These are phyloP conservation scores for Cladochytrium replicatum DNA, from an alignment of 192 early-diverging fungal genomes.

Conservation along the genomic window DNA sequence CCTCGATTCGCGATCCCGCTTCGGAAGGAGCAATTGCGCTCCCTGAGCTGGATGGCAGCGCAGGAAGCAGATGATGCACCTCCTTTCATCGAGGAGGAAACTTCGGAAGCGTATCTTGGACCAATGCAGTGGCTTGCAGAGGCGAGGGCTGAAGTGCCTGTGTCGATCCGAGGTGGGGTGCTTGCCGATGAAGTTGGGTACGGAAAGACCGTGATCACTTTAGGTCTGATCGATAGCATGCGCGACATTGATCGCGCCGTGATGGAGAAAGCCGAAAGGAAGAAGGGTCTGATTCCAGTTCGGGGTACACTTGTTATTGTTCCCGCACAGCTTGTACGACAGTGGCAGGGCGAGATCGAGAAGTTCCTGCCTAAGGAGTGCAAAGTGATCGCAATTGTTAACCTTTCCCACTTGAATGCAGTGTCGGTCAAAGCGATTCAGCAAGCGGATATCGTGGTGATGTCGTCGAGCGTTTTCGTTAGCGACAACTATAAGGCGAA, in stretches of 20 bases:
- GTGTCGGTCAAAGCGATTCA: constrained; percentile 22
- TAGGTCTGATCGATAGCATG: constrained; percentile 28
- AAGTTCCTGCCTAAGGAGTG: constrained; percentile 26
- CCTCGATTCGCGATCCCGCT: constrained; percentile 28
- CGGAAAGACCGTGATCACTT: constrained; percentile 37
- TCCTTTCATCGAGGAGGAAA: constrained; percentile 33
- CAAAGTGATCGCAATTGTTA: constrained; percentile 16
- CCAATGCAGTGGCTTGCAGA: constrained; percentile 27
- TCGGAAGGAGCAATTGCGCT: constrained; percentile 34
- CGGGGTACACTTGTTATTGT: constrained; percentile 34
- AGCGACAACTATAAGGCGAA: constrained; percentile 24
- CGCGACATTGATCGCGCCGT: not conserved
- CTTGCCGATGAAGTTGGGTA: constrained; percentile 40
- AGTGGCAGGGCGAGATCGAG: constrained; percentile 36
- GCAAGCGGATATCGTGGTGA: constrained; percentile 31
- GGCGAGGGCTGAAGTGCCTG: constrained; percentile 22
- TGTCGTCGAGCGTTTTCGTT: constrained; percentile 18
- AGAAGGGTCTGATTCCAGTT: constrained; percentile 17
- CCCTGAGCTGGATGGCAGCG: constrained; percentile 31
- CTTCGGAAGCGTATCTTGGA: constrained; percentile 25
- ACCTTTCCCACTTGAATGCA: constrained; percentile 24
- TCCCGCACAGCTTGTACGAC: constrained; percentile 28
- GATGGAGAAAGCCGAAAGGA: not conserved
- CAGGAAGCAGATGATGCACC: constrained; percentile 19
- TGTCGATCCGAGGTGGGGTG: constrained; percentile 31